These are phyloP conservation scores for Aspergillus oerlinghausenensis DNA, from an alignment of 2,329 filamentous ascomycete genomes.

Conservation along the genomic window DNA sequence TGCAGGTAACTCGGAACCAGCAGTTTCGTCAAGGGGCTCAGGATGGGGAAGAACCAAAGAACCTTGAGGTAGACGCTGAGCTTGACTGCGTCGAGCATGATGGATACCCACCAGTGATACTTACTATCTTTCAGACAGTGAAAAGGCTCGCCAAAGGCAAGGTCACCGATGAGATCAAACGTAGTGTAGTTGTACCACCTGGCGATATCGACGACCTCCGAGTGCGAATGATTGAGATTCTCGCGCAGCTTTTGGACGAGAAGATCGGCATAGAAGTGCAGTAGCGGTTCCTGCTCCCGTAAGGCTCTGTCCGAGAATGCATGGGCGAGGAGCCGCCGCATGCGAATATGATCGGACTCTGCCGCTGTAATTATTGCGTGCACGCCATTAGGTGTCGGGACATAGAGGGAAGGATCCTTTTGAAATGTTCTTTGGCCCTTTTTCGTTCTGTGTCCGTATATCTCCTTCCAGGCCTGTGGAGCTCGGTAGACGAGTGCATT, in stretches of 20 bases:
- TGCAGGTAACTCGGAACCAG: constrained; percentile 5
- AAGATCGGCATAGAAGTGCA: constrained; percentile 19
- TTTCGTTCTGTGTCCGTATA: constrained; percentile 32
- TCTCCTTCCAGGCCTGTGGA: constrained; percentile 38
- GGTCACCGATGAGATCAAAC: constrained; percentile 41
- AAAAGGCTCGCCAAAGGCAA: constrained; percentile 40
- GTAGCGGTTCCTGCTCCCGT: constrained; percentile 18
- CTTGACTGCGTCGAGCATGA: constrained; percentile 25
- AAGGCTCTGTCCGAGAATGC: constrained; percentile 31
- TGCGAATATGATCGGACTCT: constrained; percentile 21
- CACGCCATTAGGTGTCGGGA: constrained; percentile 9
- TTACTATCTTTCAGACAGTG: constrained; percentile 31
- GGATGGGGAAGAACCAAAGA: constrained; percentile 7
- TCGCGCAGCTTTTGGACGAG: constrained; percentile 19
- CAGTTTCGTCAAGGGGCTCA: constrained; percentile 16
- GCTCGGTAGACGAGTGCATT: constrained; percentile 32
- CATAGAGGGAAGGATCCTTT: constrained; percentile 28
- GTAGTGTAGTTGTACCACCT: constrained; percentile 34
- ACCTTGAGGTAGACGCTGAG: constrained; percentile 2
- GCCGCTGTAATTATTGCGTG: constrained; percentile 14
- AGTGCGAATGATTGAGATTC: background rate
- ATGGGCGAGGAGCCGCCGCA: constrained; percentile 25
- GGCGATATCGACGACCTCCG: constrained; percentile 22
- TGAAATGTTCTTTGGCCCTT: constrained; percentile 13
- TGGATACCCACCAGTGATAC: constrained; percentile 37